Evolutionary conservation across 257 asterid genomes (phyloP).

Genomic region (Capsicum baccatum): DNA sequence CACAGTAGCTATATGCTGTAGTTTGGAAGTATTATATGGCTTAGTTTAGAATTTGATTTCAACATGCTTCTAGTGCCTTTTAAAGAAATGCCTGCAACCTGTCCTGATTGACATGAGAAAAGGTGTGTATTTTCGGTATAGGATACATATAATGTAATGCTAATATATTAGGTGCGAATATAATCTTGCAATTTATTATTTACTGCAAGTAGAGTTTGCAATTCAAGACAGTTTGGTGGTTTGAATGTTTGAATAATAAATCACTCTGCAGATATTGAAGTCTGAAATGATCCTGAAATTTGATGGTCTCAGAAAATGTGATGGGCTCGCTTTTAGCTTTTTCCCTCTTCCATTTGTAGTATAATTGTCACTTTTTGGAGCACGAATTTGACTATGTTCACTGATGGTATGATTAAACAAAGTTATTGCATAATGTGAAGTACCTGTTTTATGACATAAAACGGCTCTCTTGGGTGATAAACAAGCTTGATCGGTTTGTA

Average conservation of each 20-base stretch:
- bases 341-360: background rate
- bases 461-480: conserved; percentile 80
- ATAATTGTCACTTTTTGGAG: background rate
- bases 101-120: background rate
- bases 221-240: background rate
- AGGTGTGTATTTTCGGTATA: background rate
- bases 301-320: background rate
- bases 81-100: background rate
- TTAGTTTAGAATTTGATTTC: background rate
- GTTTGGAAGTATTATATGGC: background rate
- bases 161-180: background rate
- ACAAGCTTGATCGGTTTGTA: conserved; percentile 69
- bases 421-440: background rate
- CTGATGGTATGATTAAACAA: background rate
- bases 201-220: background rate
- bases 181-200: background rate
- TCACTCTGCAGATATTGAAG: background rate
- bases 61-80: background rate
- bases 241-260: background rate
- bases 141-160: background rate
- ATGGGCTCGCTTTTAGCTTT: background rate
- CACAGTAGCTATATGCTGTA: background rate
- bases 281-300: background rate
- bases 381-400: background rate
- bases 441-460: conserved; percentile 82